Evolutionary conservation across 208 protist genomes (phyloP).

Genomic region (Acanthamoeba triangularis): DNA sequence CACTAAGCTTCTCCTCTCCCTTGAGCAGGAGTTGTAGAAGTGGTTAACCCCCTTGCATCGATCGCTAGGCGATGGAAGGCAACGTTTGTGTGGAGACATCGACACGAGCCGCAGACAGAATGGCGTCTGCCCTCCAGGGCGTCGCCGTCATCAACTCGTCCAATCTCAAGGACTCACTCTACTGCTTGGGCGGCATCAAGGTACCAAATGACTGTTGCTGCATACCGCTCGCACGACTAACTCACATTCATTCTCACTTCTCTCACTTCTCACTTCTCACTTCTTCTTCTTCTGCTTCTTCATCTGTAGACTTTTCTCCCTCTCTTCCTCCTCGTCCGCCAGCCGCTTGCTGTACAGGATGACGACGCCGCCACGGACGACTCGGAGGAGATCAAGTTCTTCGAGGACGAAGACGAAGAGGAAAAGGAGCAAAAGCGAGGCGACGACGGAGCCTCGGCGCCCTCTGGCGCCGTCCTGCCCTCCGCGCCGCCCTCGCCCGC

Average conservation of each 20-base stretch:
- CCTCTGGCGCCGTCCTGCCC: background rate
- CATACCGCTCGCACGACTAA: background rate
- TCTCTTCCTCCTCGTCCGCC: conserved; percentile 29
- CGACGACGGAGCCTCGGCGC: background rate
- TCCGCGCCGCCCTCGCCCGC: conserved; percentile 6
- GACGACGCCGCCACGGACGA: background rate
- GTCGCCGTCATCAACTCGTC: conserved; percentile 59
- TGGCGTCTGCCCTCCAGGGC: conserved; percentile 49
- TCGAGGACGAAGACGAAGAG: conserved; percentile 20
- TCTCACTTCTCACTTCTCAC: background rate
- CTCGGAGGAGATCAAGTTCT: conserved; percentile 63
- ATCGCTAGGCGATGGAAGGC: conserved; percentile 53
- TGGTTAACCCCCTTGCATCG: background rate
- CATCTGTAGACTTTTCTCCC: conserved; percentile 21
- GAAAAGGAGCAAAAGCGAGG: background rate
- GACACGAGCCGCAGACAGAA: conserved; percentile 34
- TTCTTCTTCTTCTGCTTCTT: too few relatives aligned
- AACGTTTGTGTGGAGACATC: conserved; percentile 69
- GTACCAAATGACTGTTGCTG: background rate
- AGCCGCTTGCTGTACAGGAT: conserved; percentile 16
- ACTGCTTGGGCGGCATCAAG: conserved; percentile 74
- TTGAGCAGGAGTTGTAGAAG: background rate
- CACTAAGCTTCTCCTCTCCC: background rate
- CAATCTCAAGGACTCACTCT: conserved; percentile 68
- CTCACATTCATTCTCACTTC: background rate